These are phyloP conservation scores for Pleurotus salmoneostramineus DNA, from an alignment of 768 basidiomycete genomes.

Conservation along the genomic window DNA sequence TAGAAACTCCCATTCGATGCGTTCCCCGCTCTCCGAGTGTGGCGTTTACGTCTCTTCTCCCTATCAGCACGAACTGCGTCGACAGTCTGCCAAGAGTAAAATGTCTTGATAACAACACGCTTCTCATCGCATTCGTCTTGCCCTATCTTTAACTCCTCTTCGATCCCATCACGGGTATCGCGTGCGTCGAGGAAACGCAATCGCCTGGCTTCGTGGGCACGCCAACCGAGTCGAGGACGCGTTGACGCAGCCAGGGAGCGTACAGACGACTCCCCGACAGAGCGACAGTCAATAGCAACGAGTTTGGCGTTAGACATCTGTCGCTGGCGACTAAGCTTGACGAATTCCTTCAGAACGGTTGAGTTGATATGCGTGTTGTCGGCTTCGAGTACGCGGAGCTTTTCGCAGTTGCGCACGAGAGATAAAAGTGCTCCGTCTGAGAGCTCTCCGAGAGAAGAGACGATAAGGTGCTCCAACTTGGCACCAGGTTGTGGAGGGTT, in stretches of 20 bases:
- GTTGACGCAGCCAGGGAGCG: constrained; percentile 57
- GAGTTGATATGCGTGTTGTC: constrained; percentile 77
- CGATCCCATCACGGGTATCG: constrained; percentile 62
- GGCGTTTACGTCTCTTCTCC: constrained; percentile 60
- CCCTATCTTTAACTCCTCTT: constrained; percentile 60
- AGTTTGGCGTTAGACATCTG: constrained; percentile 47
- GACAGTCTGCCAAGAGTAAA: constrained; percentile 84
- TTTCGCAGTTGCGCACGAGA: constrained; percentile 62
- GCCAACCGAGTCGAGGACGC: constrained; percentile 72
- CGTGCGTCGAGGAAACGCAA: constrained; percentile 67
- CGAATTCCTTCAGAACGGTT: constrained; percentile 61
- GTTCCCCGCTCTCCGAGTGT: constrained; percentile 38
- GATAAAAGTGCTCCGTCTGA: constrained; percentile 58
- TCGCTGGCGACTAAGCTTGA: constrained; percentile 48
- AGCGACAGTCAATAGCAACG: constrained; percentile 75
- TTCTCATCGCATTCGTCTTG: constrained; percentile 79
- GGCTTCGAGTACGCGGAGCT: constrained; percentile 65
- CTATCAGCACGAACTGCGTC: constrained; percentile 67
- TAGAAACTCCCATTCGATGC: constrained; percentile 30
- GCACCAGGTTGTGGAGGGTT: constrained; percentile 50
- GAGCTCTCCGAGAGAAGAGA: constrained; percentile 66
- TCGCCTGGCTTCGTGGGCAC: constrained; percentile 67
- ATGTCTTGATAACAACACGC: constrained; percentile 77
- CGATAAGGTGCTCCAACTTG: constrained; percentile 63
- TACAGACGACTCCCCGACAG: constrained; percentile 55